Base-by-base conservation (phyloP, 345 rosid species). In the Odontarrhena argentea region DNA sequence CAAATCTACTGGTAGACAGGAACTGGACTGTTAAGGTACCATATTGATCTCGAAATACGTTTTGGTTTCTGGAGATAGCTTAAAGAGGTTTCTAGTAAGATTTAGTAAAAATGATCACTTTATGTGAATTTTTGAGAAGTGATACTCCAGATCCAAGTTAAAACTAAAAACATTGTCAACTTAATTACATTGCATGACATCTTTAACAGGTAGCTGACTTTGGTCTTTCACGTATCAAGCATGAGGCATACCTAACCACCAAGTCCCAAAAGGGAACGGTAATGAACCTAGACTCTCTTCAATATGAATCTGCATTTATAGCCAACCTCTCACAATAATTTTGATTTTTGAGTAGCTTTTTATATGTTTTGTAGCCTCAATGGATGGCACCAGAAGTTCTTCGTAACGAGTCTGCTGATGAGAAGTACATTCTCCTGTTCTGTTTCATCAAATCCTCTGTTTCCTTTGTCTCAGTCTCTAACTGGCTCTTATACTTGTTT, bases 301-400 rank as follows among this genome's bases (percentile, higher is more conserved):
- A 4, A 38, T 40, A 45, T 13, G 7, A 37, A 28, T 60, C 45
- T 13, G 47, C 9, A 10, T 22, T 35, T 60, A 14, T 51, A 14
- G 44, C 26, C 32, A n/a, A 10, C 73, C 14, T 49, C 53, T 55
- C 35, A 25, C 37, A 11, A 0, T 63, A 48, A 41, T 45, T 11
- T 22, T 46, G 9, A 48, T 32, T 45, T 11, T 22, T 46, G 9
- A 22, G 15, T 22, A 34, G 15, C 25, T 9, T 36, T 26, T 76
- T 4, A 59, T 32, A 11, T 59, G 47, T 64, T 64, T 30, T 86
- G 55, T 70, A 94, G 99, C 99, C 97, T 77, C 99, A 94, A 74
- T 93, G 98, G 98, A 93, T 93, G 97, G 95, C 98, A 4, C 98
- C 96, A 5, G 99, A 94, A 85, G 92, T 85, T 80, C 96, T 91